Evolutionary conservation across 2,329 filamentous ascomycete genomes (phyloP).

Genomic region (Pseudogymnoascus sp.): DNA sequence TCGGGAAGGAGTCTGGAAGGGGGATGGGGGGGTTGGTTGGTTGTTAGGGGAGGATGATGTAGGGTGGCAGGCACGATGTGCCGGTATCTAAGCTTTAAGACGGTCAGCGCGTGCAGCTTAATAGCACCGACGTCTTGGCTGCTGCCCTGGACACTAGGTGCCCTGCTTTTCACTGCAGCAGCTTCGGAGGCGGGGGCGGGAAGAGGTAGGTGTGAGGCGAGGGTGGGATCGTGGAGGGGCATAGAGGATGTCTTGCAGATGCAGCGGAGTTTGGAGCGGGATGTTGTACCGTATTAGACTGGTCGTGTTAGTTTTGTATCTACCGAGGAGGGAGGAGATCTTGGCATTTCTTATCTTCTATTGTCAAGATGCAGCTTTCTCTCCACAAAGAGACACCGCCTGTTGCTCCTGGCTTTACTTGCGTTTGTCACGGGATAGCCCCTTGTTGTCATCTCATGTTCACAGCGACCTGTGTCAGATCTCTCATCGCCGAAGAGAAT

Average conservation of each 20-base stretch:
- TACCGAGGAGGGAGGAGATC: background rate
- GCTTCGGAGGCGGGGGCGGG: background rate
- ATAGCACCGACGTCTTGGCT: background rate
- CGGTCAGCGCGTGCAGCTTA: background rate
- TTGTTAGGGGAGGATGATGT: background rate
- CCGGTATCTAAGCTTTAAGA: background rate
- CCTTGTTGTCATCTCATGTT: background rate
- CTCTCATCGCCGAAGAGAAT: background rate
- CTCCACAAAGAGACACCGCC: background rate
- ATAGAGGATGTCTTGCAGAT: background rate
- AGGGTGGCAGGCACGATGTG: background rate
- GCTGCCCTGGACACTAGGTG: background rate
- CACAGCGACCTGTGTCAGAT: background rate
- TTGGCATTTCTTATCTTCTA: conserved; percentile 1
- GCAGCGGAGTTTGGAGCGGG: background rate
- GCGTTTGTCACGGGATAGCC: background rate
- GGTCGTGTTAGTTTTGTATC: background rate
- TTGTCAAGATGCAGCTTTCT: background rate
- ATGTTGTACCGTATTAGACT: background rate
- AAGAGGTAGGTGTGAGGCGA: background rate
- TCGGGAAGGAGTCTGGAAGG: background rate
- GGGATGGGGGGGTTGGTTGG: background rate
- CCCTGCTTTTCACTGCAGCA: background rate
- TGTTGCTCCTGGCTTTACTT: background rate
- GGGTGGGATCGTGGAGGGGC: background rate